phyloP scores from a whole-genome alignment of 2,329 filamentous ascomycete genomes.

The Dactylellina parvicollis region DNA sequence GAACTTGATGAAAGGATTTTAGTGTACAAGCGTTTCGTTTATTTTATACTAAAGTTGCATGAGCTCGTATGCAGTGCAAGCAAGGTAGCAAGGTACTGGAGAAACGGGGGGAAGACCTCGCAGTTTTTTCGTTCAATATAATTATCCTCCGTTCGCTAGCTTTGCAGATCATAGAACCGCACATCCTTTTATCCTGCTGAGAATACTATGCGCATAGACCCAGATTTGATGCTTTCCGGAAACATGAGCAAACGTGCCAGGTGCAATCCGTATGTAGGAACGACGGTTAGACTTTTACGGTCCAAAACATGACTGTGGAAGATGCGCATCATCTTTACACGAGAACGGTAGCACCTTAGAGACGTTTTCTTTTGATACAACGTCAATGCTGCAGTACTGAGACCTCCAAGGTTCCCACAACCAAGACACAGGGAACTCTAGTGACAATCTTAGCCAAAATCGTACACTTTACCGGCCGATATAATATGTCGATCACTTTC shows the following conservation, averaged over 20 bases:
- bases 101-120: conserved; percentile 3
- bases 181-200: conserved; percentile 16
- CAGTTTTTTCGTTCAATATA: conserved; percentile 30
- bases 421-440: conserved; percentile 34
- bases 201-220: conserved; percentile 10
- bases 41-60: conserved; percentile 51
- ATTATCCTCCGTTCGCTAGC: conserved; percentile 54
- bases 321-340: conserved; percentile 6
- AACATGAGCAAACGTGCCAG: conserved; percentile 1
- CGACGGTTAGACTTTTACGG: conserved; percentile 12
- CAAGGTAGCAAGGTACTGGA: conserved; percentile 6
- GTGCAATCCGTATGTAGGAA: conserved; percentile 21
- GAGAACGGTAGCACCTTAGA: conserved; percentile 20
- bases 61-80: conserved; percentile 51
- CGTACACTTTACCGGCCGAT: conserved; percentile 39
- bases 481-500: conserved; percentile 44
- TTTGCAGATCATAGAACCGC: conserved; percentile 39
- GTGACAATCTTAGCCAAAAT: conserved; percentile 33
- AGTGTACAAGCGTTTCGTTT: conserved; percentile 26
- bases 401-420: conserved; percentile 30
- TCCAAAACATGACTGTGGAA: conserved; percentile 14
- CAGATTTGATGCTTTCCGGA: conserved; percentile 29
- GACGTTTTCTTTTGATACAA: conserved; percentile 12
- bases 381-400: conserved; percentile 24
- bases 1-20: conserved; percentile 18